A percentile compares a stretch with the other conserved stretches of the same genome.
These are phyloP conservation scores for Eucalyptus lansdowneana DNA, from an alignment of 345 rosid species.

Conservation along the genomic window DNA sequence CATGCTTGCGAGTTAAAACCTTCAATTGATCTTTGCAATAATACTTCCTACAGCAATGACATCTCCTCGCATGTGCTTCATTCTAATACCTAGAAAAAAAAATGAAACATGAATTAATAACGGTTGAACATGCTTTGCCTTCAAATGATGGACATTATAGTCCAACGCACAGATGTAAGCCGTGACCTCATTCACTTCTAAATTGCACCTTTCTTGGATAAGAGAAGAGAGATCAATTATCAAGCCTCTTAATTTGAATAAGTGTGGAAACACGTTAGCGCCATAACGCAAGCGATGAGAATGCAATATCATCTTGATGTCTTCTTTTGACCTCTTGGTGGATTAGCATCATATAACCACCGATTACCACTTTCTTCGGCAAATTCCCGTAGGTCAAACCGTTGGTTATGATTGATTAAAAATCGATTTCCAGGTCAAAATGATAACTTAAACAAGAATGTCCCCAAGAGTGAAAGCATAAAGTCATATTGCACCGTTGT, in stretches of 20 bases:
- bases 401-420: not conserved
- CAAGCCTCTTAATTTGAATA: not conserved
- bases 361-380: not conserved
- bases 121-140: not conserved
- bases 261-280: not conserved
- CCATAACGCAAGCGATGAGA: not conserved
- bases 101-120: not conserved
- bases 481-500: not conserved
- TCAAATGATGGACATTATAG: not conserved
- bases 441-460: not conserved
- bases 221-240: not conserved
- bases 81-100: not conserved
- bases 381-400: not conserved
- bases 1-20: not conserved
- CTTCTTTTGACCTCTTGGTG: not conserved
- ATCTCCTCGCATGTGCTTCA: not conserved
- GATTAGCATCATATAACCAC: not conserved
- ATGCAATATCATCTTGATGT: not conserved
- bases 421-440: not conserved
- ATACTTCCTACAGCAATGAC: not conserved
- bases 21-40: not conserved
- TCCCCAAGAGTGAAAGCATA: not conserved
- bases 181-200: not conserved
- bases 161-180: not conserved
- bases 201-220: not conserved